phyloP scores from a whole-genome alignment of 148 eudicot species.

The Spergularia bocconei region DNA sequence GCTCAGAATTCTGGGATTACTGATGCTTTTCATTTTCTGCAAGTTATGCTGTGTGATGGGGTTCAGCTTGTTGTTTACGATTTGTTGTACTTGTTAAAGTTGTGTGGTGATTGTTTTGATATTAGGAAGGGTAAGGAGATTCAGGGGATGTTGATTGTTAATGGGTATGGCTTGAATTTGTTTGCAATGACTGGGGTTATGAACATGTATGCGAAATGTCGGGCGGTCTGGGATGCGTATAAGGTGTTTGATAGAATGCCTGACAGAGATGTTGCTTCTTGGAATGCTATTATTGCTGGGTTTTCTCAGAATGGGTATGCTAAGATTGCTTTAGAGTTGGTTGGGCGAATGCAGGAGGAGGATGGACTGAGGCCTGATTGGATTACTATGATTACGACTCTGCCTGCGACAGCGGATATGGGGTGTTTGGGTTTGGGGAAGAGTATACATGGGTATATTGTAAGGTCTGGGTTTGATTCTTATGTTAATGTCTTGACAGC shows the following conservation, averaged over 20 bases:
- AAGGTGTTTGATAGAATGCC: slow-evolving; percentile 83
- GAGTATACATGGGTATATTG: slow-evolving; percentile 58
- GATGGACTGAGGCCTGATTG: slow-evolving; percentile 54
- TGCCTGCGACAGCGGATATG: slow-evolving; percentile 60
- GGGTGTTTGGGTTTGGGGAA: slow-evolving; percentile 46
- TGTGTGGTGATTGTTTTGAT: slow-evolving; percentile 55
- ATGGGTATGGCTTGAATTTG: slow-evolving; percentile 52
- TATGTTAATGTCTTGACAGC: slow-evolving; percentile 71
- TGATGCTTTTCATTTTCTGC: slow-evolving; percentile 40
- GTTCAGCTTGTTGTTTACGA: slow-evolving; percentile 56
- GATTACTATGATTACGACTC: slow-evolving; percentile 52
- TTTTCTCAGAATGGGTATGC: slow-evolving; percentile 72
- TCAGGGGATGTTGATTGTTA: slow-evolving; percentile 53
- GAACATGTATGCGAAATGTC: slow-evolving; percentile 77
- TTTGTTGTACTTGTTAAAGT: slow-evolving; percentile 63
- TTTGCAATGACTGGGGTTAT: slow-evolving; percentile 65
- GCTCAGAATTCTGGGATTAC: slow-evolving; percentile 36
- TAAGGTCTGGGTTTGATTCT: slow-evolving; percentile 46
- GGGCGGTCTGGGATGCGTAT: slow-evolving; percentile 51
- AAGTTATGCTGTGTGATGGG: slow-evolving; percentile 50
- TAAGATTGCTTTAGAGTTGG: slow-evolving; percentile 51
- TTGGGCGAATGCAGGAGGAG: slow-evolving; percentile 54
- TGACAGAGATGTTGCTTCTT: slow-evolving; percentile 66
- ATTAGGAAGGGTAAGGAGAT: slow-evolving; percentile 55
- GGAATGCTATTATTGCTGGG: slow-evolving; percentile 76